Evolutionary conservation across 2,329 filamentous ascomycete species (phyloP), one percentile per base, ranked within the genome.

Genomic region (Chrysosporium queenslandicum): DNA sequence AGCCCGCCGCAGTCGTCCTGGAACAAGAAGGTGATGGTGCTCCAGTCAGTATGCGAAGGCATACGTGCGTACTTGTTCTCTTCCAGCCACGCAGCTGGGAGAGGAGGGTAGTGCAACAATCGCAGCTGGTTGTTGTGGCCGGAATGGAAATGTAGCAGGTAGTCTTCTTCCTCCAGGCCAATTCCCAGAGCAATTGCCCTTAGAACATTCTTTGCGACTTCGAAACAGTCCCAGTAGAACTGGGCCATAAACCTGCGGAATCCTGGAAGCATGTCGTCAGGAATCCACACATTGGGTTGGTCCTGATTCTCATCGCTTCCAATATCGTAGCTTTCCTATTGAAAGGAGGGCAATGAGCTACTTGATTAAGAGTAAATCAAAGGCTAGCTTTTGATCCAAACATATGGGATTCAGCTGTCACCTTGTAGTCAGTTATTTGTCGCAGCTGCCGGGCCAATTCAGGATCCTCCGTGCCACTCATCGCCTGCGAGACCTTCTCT

Each of bases 71-170:
- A 68, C 14, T 66, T 59, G 11, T 71, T 67, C 39, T 66, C 70
- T 27, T 70, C 66, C 18, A 79, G 61, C 32, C 68, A 69, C 29
- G 67, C 65, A 4, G 70, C 71, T 23, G 71, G 67, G 3, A 78
- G 66, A 2, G 73, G 66, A 0, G 77, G 76, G 55, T 80, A 84
- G 61, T 83, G 80, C 14, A 83, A 66, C 23, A 85, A 63, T 1
- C 81, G 74, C 8, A 83, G 67, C 55, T 82, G 80, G 56, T 81
- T 80, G 58, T 80, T 76, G 63, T 83, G 80, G 41, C 76, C 71
- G 18, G 64, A 62, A 2, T 73, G 57, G n/a, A 78, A 63, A 11
- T 43, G 21, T 16, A 50, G 18, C 9, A 50, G 39, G 55, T 72
- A 68, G 14, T 66, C 64, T 47, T 74, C 69, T 46, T 75, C 68